Evolutionary conservation across 2,329 filamentous ascomycete genomes (phyloP), one percentile per base, ranked within the genome.

Genomic region (Paecilomyces dactylethromorphus): DNA sequence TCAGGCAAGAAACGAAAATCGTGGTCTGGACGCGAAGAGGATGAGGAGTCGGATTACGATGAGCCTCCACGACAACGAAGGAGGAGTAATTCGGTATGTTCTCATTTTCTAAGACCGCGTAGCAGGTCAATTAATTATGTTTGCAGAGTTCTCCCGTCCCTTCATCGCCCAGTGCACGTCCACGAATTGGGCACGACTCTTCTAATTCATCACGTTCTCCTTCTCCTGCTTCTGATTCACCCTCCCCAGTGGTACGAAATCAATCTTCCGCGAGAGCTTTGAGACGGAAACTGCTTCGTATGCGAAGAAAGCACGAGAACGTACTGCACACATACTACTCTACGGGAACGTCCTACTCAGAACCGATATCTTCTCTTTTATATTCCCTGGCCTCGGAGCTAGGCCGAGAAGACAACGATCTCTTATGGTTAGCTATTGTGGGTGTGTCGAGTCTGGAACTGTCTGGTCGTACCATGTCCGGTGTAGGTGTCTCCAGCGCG

Each of bases 311-410:
- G 66, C 87, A 97, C 64, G 90, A 96, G 73, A 74, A 77, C 0
- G 81, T 92, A 0, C 79, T 97, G 39, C 85, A 89, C 55, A 83
- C 85, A 62, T 97, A 99, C 76, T 97, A 97, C 76, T 84, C 86
- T 29, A 83, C 91, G 31, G 94, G 94, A 49, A 88, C 90, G 2
- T 96, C 92, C 1, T 97, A 96, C 70, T 93, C 93, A 0, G 94
- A 99, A 71, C 94, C 94, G 0, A 90, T 97, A 58, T 94, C 92
- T 0, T 96, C 92, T 0, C 88, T 97, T 78, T 85, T 97, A 69
- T 99, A 97, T 74, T 95, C 92, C 0, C 81, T 99, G 13, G 94
- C 93, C 1, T 96, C 92, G 1, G 94, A 97, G 70, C 84, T 99
- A 6, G 94, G 94, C 62, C 89, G 92, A 56, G 94, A 97, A 80